phyloP scores from a whole-genome alignment of 1,284 basidiomycete species.

The Paramarasmius palmivorus region DNA sequence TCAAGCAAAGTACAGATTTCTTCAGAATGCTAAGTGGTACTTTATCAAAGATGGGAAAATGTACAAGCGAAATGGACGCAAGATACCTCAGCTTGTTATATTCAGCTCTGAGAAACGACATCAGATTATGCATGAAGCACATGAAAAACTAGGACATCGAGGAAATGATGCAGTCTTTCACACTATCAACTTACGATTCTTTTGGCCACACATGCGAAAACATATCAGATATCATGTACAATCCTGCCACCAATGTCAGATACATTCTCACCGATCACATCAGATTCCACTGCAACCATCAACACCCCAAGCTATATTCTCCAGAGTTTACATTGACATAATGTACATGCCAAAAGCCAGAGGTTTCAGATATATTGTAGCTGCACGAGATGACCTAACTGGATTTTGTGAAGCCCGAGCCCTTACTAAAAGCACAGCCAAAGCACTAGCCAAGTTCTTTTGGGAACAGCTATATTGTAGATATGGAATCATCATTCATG shows the following conservation, averaged over 20 bases:
- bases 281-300: slow-evolving; percentile 6
- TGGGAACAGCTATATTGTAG: too few species aligned
- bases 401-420: slow-evolving; percentile 28
- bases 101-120: not conserved
- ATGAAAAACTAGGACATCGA: slow-evolving; percentile 14
- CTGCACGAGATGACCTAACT: slow-evolving; percentile 28
- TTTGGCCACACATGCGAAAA: slow-evolving; percentile 7
- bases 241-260: slow-evolving; percentile 7
- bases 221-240: slow-evolving; percentile 7
- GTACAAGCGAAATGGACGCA: not conserved
- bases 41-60: not conserved
- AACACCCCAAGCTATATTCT: slow-evolving; percentile 1
- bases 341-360: slow-evolving; percentile 9
- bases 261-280: not conserved
- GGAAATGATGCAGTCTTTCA: slow-evolving; percentile 10
- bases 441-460: slow-evolving; percentile 23
- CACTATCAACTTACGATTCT: slow-evolving; percentile 5
- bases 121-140: slow-evolving; percentile 19
- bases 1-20: slow-evolving; percentile 14
- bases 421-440: slow-evolving; percentile 21
- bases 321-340: slow-evolving; percentile 8
- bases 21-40: not conserved
- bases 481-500: slow-evolving; percentile 30
- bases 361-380: slow-evolving; percentile 19
- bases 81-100: not conserved